Evolutionary conservation across 306 rosid genomes (phyloP), one percentile per base, ranked within the genome.

Genomic region (Alnus glutinosa): DNA sequence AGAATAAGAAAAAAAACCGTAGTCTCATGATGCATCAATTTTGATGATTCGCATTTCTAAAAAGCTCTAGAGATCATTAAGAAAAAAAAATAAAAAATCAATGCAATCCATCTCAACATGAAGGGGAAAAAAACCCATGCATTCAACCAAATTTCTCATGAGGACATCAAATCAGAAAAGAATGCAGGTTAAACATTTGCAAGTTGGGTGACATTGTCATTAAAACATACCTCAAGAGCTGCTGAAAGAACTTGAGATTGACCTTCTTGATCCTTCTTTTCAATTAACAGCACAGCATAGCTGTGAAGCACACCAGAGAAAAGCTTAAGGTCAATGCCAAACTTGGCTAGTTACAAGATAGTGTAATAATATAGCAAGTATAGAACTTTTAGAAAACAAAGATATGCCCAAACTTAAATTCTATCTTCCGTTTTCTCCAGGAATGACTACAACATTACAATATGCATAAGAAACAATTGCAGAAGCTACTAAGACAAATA

Each of bases 241-340:
- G 98, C 95, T 6, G 97, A 92, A 77, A 95, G 91, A 82, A 91
- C 98, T 83, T 95, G 98, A 71, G 94, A 86, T 83, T 91, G 98
- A 83, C 98, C 98, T 87, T 93, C 98, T 78, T 82, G 79, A 83
- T 95, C 98, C 81, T 90, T 95, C 78, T 86, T 84, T 75, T 92
- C 96, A 54, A 90, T 91, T 76, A 92, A 83, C 75, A 91, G 81
- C 49, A 95, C 93, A 4, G 98, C 94, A 86, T 86, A 95, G 83
- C 98, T 95, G 83, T 50, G 73, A 81, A 77, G 71, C 83, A 42
- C 83, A 82, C 74, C 79, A 73, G 52, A 81, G 63, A 72, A 86
- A 79, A 19, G 16, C 46, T 49, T 16, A 77, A 70, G 16, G 74
- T 87, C 61, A 80, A 32, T 47, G 75, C 61, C 15, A 10, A 83